Percentiles rank a stretch among this genome's conserved stretches.
Conservation (phyloP, 2,329 filamentous ascomycete species). For the Albifimbria verrucaria region DNA sequence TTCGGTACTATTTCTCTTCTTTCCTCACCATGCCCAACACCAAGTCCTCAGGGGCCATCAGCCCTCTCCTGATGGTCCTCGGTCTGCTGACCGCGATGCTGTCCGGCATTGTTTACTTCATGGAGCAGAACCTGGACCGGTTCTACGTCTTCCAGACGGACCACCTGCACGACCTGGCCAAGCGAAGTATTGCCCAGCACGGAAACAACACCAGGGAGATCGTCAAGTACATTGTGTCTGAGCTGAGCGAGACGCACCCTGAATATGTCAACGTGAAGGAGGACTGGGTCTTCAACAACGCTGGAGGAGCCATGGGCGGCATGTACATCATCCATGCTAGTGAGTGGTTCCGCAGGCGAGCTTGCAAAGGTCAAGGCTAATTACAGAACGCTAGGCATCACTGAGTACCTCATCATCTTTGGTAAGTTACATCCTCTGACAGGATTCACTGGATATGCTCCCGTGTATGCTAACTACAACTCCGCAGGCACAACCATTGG, state of each 20-base stretch:
- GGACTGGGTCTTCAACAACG: conserved; percentile 92
- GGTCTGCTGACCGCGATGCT: conserved; percentile 53
- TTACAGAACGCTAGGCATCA: conserved; percentile 52
- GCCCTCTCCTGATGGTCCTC: conserved; percentile 44
- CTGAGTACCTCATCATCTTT: conserved; percentile 89
- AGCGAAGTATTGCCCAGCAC: conserved; percentile 62
- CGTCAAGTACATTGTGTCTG: conserved; percentile 65
- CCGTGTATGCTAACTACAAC: conserved; percentile 6
- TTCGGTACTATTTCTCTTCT: background rate
- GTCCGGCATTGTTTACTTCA: conserved; percentile 48
- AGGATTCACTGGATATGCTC: background rate
- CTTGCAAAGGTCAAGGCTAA: background rate
- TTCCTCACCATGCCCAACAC: conserved; percentile 8
- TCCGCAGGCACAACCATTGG: conserved; percentile 63
- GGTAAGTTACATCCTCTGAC: conserved; percentile 37
- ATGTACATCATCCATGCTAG: conserved; percentile 90
- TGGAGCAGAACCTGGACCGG: conserved; percentile 56
- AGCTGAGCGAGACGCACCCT: conserved; percentile 53
- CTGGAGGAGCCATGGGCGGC: conserved; percentile 84
- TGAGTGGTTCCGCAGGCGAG: conserved; percentile 32
- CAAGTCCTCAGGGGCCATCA: conserved; percentile 20
- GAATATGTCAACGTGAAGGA: conserved; percentile 65
- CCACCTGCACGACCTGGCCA: conserved; percentile 66
- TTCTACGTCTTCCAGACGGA: conserved; percentile 75
- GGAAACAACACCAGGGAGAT: conserved; percentile 72